Evolutionary conservation across 2,329 filamentous ascomycete genomes (phyloP), one percentile per base, ranked within the genome.

Genomic region (Fusarium sp.): DNA sequence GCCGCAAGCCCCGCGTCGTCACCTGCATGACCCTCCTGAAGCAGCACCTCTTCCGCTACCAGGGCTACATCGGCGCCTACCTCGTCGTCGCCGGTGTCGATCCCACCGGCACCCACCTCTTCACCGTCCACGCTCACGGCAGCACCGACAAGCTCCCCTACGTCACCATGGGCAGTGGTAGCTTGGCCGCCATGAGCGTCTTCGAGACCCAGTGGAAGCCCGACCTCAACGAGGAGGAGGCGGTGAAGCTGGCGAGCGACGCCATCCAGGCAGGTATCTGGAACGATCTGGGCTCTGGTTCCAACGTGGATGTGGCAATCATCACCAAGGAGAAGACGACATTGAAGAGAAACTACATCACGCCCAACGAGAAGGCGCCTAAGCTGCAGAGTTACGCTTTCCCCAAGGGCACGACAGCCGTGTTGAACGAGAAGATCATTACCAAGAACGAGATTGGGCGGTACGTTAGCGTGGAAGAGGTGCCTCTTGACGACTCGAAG

Each of bases 1-100:
- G 95, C 81, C 95, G 96, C 80, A 93, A 96, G 82, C 95, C 96
- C 65, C 93, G 96, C 79, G 96, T 99, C 74, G 94, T 97, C 73
- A 99, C 96, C 69, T 97, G 94, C 86, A 99, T 99, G 96, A 99
- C 96, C 56, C 91, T 99, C 86, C 90, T 99, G 72, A 99, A 99
- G 87, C 96, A 99, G 84, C 96, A 99, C 81, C 92, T 99, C 69
- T 99, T 99, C 91, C 90, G 92, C 76, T 93, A 99, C 86, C 96
- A 99, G 81, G 96, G 96, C 74, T 88, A 99, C 84, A 97, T 99
- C 74, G 96, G 96, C 74, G 96, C 96, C 70, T 99, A 99, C 82
- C 90, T 99, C 63, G 96, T 99, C 73, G 93, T 99, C 63, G 96
- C 96, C 36, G 96, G 96, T 72, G 94, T 96, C 77, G 96, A 99